phyloP scores from a whole-genome alignment of 148 eudicot genomes.

The Rhododendron ovatum region DNA sequence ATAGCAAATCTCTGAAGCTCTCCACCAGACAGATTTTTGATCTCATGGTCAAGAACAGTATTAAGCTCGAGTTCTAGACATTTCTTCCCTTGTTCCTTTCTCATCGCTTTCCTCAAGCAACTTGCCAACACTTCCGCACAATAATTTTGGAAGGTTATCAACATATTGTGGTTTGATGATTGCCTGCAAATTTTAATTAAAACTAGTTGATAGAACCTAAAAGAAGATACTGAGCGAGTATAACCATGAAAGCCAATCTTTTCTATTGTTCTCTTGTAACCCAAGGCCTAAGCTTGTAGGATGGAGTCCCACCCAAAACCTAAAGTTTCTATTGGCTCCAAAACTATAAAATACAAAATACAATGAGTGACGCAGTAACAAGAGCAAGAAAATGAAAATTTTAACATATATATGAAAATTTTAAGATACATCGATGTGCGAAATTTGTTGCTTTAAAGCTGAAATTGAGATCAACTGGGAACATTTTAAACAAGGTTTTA shows the following conservation, averaged over 20 bases:
- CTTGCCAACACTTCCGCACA: conserved; percentile 76
- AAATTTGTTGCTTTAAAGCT: too few species aligned
- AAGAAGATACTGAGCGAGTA: neutral
- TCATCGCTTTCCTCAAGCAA: conserved; percentile 49
- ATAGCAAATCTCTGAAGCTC: conserved; percentile 96
- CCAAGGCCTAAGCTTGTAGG: neutral
- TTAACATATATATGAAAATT: too few species aligned
- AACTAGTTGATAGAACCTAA: neutral
- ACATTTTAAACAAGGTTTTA: neutral
- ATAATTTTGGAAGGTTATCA: conserved; percentile 89
- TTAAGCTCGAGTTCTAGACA: neutral
- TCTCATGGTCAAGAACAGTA: conserved; percentile 20
- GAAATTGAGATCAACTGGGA: neutral
- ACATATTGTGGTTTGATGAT: conserved; percentile 94
- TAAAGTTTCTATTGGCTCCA: neutral
- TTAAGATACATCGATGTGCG: neutral
- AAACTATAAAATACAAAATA: neutral
- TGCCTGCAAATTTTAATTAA: conserved; percentile 35
- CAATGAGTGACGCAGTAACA: neutral
- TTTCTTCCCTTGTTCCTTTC: conserved; percentile 65
- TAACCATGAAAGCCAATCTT: neutral
- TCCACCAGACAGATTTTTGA: conserved; percentile 87
- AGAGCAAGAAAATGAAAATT: neutral
- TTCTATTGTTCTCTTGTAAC: neutral
- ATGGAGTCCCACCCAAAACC: neutral